Evolutionary conservation across 768 basidiomycete species (phyloP).

Genomic region (Phylloporus arenicola): DNA sequence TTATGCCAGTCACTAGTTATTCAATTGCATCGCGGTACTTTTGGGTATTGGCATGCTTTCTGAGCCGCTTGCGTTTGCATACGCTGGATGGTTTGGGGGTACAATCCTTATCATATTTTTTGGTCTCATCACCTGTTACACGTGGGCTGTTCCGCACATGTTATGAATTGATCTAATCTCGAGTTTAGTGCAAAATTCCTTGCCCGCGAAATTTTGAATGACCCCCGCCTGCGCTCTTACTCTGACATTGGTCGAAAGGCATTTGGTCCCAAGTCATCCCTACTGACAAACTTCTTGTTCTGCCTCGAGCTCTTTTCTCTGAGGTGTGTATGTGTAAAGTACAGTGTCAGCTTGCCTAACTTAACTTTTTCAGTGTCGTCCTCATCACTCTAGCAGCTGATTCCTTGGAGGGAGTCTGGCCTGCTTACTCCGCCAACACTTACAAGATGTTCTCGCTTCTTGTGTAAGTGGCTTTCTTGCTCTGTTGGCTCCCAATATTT

Average conservation of each 20-base stretch:
- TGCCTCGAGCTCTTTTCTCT: slow-evolving; percentile 85
- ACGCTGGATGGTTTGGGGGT: slow-evolving; percentile 84
- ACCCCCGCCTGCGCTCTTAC: slow-evolving; percentile 72
- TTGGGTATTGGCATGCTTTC: slow-evolving; percentile 88
- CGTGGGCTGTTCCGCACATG: slow-evolving; percentile 45
- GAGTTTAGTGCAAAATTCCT: slow-evolving; percentile 75
- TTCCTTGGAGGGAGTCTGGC: slow-evolving; percentile 70
- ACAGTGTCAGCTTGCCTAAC: neutral
- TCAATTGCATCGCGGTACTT: slow-evolving; percentile 82
- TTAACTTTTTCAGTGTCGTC: slow-evolving; percentile 52
- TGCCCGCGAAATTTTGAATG: slow-evolving; percentile 65
- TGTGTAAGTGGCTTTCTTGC: slow-evolving; percentile 45
- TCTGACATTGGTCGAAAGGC: slow-evolving; percentile 87
- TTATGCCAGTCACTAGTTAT: slow-evolving; percentile 47
- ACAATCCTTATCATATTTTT: slow-evolving; percentile 69
- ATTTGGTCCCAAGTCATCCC: slow-evolving; percentile 68
- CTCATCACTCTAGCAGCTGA: slow-evolving; percentile 89
- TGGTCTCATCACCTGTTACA: slow-evolving; percentile 80
- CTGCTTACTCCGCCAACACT: slow-evolving; percentile 55
- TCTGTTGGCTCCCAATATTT: neutral
- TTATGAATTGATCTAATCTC: slow-evolving; percentile 2
- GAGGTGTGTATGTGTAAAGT: slow-evolving; percentile 40
- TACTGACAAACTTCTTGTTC: slow-evolving; percentile 67
- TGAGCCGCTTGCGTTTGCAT: slow-evolving; percentile 86
- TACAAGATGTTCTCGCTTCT: slow-evolving; percentile 74